Base-by-base conservation (phyloP, 441 rosid genomes). In the Adansonia grandidieri region DNA sequence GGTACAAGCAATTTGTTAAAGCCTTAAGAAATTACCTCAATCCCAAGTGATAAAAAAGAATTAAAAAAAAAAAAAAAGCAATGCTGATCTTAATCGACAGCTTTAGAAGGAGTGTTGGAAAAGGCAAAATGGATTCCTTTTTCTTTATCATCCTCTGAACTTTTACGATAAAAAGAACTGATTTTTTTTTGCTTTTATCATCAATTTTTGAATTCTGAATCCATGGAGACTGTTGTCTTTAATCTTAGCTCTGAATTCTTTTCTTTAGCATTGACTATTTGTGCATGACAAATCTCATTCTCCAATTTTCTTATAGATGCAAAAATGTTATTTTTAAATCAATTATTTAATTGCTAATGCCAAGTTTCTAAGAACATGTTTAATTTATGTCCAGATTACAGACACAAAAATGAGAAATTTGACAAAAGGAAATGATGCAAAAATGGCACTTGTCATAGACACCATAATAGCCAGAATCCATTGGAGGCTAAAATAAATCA, bases 381-480 rank as follows among this genome's bases (percentile, higher is more conserved):
- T 54, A 44, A 32, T 32, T 32, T 5, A 24, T 11, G 17, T 2
- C 32, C 17, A 14, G 9, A 9, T 2, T 42, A 2, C 0, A 56
- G 1, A 68, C 42, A 9, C 11, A 71, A 32, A 14, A 28, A n/a
- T 57, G 15, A 3, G 40, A 61, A 40, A 60, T 13, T n/a, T 20
- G 4, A 44, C 24, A 2, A 32, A 48, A 75, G 9, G 15, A 42
- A 62, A 32, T 24, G 63, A 71, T 22, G 45, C 40, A 14, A 57
- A 53, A 24, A 76, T 40, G 69, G 20, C 51, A 68, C 19, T 62
- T 51, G 60, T 60, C 54, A 10, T 19, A 40, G 80, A 82, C 78
- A 73, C 75, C 74, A 74, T 82, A 53, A 79, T 78, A 28, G n/a
- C 64, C 48, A 47, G 54, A 53, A 64, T 57, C 54, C 60, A 15